Evolutionary conservation across 2,329 filamentous ascomycete genomes (phyloP), one percentile per base, ranked within the genome.

Genomic region (Didymosphaeria variabile): DNA sequence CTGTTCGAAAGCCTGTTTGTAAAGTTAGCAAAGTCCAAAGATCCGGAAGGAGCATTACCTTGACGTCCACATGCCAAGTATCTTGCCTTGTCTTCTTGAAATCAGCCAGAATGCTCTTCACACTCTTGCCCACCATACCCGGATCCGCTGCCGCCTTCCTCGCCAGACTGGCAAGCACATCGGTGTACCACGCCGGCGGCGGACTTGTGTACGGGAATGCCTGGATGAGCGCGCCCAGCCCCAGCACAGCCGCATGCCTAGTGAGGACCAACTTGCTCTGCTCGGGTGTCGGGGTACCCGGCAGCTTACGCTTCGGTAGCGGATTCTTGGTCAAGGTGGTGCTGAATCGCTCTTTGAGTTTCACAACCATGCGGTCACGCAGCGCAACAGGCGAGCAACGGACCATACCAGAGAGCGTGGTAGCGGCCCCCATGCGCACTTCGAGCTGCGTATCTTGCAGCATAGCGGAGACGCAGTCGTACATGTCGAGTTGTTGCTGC

Each of bases 61-160:
- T 98, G 70, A 97, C 92, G 82, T 99, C 95, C 62, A 97, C 94
- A 72, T 90, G 90, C 95, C 95, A 99, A 68, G 94, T 99, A 83
- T 99, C 95, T 79, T 99, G 95, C 77, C 95, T 89, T 49, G 95
- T 99, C 87, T 99, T 99, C 84, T 99, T 99, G 85, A 99, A 99
- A 73, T 99, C 96, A 63, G 93, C 93, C 67, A 99, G 83, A 38
- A 97, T 94, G 19, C 86, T 87, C 85, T 99, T 99, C 12, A 97
- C 96, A 61, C 94, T 95, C 80, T 97, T 97, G 2, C 95, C 95
- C 57, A 99, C 94, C 60, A 96, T 90, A 0, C 95, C 95, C 0
- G 93, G 89, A 72, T 99, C 95, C 50, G 88, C 92, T 0, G 94
- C 93, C 10, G 96, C 94, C 67, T 90, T 90, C 38, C 90, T 88